Evolutionary conservation across 768 basidiomycete genomes (phyloP), one percentile per base, ranked within the genome.

Genomic region (Porphyrellus cyaneotinctus): DNA sequence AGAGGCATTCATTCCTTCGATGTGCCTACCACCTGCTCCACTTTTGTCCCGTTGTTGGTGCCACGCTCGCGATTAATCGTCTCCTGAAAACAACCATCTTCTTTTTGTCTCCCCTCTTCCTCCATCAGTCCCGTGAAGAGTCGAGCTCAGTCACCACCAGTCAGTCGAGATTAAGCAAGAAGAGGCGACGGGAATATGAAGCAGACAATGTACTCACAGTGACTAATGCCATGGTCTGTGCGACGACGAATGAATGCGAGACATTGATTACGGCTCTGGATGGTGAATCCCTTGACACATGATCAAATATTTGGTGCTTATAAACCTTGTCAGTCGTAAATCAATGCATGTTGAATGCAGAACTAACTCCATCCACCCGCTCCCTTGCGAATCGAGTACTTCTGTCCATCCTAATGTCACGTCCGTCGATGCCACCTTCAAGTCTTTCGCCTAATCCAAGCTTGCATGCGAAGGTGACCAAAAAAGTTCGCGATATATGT

Each of bases 201-300:
- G 87, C 82, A 11, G 88, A 88, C 49, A 88, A 87, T 60, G 70
- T 86, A 6, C 83, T 93, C 67, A 81, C 77, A 47, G 60, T 70
- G 9, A 65, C 75, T 2, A 72, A 73, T 41, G 66, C 75, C 41
- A 72, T 78, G 9, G 58, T 83, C 18, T 87, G 79, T 60, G 67
- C 75, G 1, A 78, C 76, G 0, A 46, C 51, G 3, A 74, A 75
- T 26, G 84, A 87, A 15, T 80, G 78, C 20, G 69, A 81, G 24
- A 70, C 75, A 22, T 56, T 88, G 22, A 66, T 88, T 12, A 56
- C 64, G 13, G 77, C 85, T 14, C 65, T 88, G 13, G 75, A 84
- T 57, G 81, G 90, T 90, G 66, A 49, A 75, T 58, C n/a, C 20
- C 23, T 38, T 31, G 33, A 38, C 33, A 6, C 6, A 47, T 24